Evolutionary conservation across 2,329 filamentous ascomycete genomes (phyloP).

Genomic region (Xylaria polymorpha): DNA sequence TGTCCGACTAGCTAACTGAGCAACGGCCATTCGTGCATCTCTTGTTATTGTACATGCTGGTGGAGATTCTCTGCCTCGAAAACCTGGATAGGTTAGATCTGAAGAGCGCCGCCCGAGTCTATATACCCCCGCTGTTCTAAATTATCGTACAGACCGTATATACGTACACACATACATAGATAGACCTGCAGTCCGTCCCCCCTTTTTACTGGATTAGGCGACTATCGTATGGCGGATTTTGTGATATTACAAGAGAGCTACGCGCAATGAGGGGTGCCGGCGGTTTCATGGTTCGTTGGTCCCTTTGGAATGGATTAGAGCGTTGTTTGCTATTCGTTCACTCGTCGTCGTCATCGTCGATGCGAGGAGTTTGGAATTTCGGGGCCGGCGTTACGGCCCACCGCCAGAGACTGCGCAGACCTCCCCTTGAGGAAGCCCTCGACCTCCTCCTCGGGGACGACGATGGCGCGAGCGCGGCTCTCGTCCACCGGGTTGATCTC

Average conservation of each 20-base stretch:
- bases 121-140: conserved; percentile 4
- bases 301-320: neutral
- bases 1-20: neutral
- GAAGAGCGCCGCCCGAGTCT: conserved; percentile 11
- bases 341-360: conserved; percentile 25
- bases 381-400: conserved; percentile 59
- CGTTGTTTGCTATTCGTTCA: conserved; percentile 1
- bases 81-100: neutral
- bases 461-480: conserved; percentile 70
- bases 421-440: conserved; percentile 75
- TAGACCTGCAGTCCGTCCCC: neutral
- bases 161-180: conserved; percentile 2
- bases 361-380: conserved; percentile 18
- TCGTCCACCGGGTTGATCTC: conserved; percentile 77
- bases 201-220: conserved; percentile 24
- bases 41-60: conserved; percentile 17
- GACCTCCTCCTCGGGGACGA: conserved; percentile 74
- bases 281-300: neutral
- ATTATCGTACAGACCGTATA: conserved; percentile 10
- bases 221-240: neutral
- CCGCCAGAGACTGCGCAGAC: conserved; percentile 63
- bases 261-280: neutral
- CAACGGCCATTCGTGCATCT: neutral
- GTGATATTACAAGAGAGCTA: conserved; percentile 27
- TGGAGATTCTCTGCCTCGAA: conserved; percentile 18